Conservation (phyloP, 139 green algal species). For the Auxenochlorella pyrenoidosa region DNA sequence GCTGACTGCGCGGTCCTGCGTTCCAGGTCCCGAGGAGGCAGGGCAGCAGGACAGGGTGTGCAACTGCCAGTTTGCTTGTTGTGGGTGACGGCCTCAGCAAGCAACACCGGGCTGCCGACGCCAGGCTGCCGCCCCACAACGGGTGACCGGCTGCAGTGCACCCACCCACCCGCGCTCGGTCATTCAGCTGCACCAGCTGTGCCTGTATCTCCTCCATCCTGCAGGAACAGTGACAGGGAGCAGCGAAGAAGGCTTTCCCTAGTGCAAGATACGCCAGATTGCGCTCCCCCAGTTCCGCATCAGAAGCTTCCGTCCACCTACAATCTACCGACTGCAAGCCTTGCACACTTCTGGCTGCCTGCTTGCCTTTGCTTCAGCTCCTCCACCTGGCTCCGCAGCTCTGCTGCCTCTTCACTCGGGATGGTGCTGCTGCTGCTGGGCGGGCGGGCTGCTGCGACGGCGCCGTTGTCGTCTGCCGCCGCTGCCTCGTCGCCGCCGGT, state of each 20-base stretch:
- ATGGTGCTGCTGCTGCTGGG: background rate
- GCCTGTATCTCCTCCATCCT: conserved; percentile 12
- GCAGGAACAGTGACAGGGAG: background rate
- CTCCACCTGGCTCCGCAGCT: background rate
- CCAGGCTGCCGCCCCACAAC: too few relatives aligned
- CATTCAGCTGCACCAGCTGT: conserved; percentile 28
- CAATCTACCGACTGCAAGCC: too few relatives aligned
- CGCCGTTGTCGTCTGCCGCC: background rate
- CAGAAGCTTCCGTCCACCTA: too few relatives aligned
- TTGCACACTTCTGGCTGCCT: background rate
- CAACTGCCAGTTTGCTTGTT: too few relatives aligned
- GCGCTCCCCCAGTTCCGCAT: background rate
- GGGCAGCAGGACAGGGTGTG: too few relatives aligned
- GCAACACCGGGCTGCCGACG: too few relatives aligned
- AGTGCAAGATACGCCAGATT: background rate
- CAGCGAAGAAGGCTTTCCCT: too few relatives aligned
- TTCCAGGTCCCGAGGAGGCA: too few relatives aligned
- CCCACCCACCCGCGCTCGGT: conserved; percentile 4
- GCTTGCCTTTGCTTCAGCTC: background rate
- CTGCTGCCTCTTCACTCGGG: background rate
- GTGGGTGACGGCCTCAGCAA: too few relatives aligned
- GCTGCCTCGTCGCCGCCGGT: background rate
- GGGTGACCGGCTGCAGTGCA: too few relatives aligned
- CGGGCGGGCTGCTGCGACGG: background rate
- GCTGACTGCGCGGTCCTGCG: background rate